These are phyloP conservation scores for Phyllachora maydis DNA, from an alignment of 2,329 filamentous ascomycete genomes.

Conservation along the genomic window DNA sequence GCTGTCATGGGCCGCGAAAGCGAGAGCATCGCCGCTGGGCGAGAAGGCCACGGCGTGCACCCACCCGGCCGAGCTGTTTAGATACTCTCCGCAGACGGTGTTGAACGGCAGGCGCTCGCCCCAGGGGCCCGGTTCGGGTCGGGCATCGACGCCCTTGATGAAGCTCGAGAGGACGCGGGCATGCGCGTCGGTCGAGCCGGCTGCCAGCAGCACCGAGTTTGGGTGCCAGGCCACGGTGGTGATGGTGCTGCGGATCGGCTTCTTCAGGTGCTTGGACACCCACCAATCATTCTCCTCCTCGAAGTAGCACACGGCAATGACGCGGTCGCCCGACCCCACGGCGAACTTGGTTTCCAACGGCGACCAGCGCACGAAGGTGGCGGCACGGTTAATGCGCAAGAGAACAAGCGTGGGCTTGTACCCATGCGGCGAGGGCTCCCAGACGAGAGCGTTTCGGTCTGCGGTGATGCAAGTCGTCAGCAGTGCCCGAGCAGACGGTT, in stretches of 20 bases:
- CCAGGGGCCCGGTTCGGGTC: constrained; percentile 77
- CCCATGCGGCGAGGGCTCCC: constrained; percentile 79
- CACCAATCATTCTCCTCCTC: constrained; percentile 99
- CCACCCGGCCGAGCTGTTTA: constrained; percentile 96
- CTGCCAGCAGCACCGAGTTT: constrained; percentile 85
- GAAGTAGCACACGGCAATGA: constrained; percentile 96
- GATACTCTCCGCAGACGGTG: constrained; percentile 88
- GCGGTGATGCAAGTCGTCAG: too few species aligned
- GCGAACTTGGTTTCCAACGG: constrained; percentile 95
- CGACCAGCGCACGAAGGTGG: constrained; percentile 93
- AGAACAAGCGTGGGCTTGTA: constrained; percentile 97
- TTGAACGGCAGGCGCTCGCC: constrained; percentile 94
- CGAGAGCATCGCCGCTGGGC: constrained; percentile 77
- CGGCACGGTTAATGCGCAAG: constrained; percentile 88
- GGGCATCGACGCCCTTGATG: constrained; percentile 81
- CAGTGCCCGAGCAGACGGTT: too few species aligned
- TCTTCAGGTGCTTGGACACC: constrained; percentile 99
- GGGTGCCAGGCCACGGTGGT: constrained; percentile 93
- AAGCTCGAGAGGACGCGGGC: constrained; percentile 88
- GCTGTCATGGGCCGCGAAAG: constrained; percentile 88
- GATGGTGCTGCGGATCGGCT: constrained; percentile 93
- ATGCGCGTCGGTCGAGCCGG: constrained; percentile 93
- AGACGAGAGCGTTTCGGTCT: constrained; percentile 96
- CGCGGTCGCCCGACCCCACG: constrained; percentile 83
- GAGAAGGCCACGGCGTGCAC: constrained; percentile 87